phyloP scores from a whole-genome alignment of 768 basidiomycete genomes.

The Phylloporus rhodoxanthus region DNA sequence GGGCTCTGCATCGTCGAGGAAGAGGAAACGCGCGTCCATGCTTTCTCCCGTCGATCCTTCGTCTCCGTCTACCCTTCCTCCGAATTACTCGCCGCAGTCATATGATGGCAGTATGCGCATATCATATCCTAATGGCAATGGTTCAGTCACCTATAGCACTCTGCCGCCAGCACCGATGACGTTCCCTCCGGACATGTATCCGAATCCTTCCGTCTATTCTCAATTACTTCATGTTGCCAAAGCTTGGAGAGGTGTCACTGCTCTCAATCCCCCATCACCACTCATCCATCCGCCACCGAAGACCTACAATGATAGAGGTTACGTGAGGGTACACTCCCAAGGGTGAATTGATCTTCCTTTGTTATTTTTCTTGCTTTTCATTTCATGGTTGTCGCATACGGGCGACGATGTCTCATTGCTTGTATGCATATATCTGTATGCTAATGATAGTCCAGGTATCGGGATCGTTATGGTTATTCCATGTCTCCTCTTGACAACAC shows the following conservation, averaged over 20 bases:
- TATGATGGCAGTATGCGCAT: constrained; percentile 17
- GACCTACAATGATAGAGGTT: constrained; percentile 18
- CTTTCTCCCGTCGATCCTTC: constrained; percentile 23
- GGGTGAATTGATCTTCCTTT: constrained; percentile 20
- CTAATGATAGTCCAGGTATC: constrained; percentile 23
- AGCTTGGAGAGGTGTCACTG: constrained; percentile 65
- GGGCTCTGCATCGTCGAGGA: constrained; percentile 28
- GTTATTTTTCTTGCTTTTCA: not conserved
- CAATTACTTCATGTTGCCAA: constrained; percentile 55
- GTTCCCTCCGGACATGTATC: constrained; percentile 26
- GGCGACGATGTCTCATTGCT: constrained; percentile 10
- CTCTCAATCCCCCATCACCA: constrained; percentile 34
- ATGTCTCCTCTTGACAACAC: constrained; percentile 28
- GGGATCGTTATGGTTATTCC: constrained; percentile 24
- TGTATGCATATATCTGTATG: constrained; percentile 10
- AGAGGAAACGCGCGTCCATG: constrained; percentile 37
- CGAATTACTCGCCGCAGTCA: constrained; percentile 10
- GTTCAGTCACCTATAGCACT: constrained; percentile 1
- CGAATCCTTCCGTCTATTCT: constrained; percentile 36
- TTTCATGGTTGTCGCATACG: constrained; percentile 9
- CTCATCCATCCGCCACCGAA: constrained; percentile 18
- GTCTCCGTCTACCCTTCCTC: constrained; percentile 11
- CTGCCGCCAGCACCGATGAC: constrained; percentile 34
- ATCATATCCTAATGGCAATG: constrained; percentile 9
- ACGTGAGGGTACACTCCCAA: constrained; percentile 22